phyloP scores from a whole-genome alignment of 805 yeast genomes.

The Phaffomyces antillensis region DNA sequence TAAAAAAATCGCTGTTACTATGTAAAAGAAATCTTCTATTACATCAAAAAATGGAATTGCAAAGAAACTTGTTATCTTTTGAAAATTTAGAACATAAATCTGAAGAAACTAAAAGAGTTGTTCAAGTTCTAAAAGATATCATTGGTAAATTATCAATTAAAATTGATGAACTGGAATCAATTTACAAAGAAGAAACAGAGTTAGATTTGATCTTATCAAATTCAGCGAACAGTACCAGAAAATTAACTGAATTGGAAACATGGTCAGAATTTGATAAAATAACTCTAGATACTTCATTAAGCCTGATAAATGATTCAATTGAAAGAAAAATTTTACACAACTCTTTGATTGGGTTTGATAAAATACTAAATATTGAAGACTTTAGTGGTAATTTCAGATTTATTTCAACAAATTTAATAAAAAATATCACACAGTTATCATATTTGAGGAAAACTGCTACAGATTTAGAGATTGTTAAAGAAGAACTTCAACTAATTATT shows the following conservation, averaged over 20 bases:
- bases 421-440: conserved; percentile 10
- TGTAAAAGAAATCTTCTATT: conserved; percentile 35
- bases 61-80: conserved; percentile 15
- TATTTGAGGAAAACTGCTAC: conserved; percentile 9
- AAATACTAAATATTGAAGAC: conserved; percentile 26
- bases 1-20: conserved; percentile 29
- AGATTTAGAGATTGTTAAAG: conserved; percentile 11
- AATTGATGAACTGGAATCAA: conserved; percentile 43
- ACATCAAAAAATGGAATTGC: conserved; percentile 35
- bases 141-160: conserved; percentile 33
- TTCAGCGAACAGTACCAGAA: conserved; percentile 38
- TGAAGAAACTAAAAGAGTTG: conserved; percentile 18
- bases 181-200: conserved; percentile 43
- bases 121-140: conserved; percentile 28
- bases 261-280: conserved; percentile 45
- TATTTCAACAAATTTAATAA: conserved; percentile 9
- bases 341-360: conserved; percentile 51
- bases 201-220: conserved; percentile 44
- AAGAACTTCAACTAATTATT: conserved; percentile 12
- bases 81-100: conserved; percentile 18
- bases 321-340: conserved; percentile 49
- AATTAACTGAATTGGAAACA: conserved; percentile 44
- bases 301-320: conserved; percentile 37
- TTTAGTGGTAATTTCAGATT: conserved; percentile 20
- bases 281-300: conserved; percentile 34